Conservation (phyloP, 768 basidiomycete species). For the Russula griseocarnosa region DNA sequence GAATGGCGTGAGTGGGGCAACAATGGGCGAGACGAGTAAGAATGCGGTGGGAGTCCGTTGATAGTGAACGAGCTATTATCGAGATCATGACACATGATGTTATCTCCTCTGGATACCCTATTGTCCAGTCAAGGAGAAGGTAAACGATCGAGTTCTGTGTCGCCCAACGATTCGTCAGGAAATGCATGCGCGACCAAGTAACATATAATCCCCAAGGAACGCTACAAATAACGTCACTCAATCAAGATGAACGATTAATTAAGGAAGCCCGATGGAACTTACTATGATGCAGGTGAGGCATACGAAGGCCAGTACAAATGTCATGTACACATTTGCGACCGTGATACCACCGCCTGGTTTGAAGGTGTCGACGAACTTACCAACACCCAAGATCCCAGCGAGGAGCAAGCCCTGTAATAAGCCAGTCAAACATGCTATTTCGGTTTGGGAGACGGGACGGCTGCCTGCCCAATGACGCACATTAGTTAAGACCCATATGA, state of each 20-base stretch:
- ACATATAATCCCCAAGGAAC: constrained; percentile 55
- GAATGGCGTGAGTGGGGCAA: too few relatives aligned
- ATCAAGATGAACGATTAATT: background rate
- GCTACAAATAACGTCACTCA: constrained; percentile 37
- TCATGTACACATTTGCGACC: constrained; percentile 69
- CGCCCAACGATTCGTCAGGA: background rate
- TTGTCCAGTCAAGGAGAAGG: background rate
- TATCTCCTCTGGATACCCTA: background rate
- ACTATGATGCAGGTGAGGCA: constrained; percentile 69
- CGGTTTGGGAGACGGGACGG: background rate
- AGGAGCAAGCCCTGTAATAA: constrained; percentile 58
- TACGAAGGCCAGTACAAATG: constrained; percentile 77
- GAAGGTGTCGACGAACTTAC: constrained; percentile 59
- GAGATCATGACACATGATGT: background rate
- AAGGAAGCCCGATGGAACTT: constrained; percentile 26
- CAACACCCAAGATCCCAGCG: constrained; percentile 62
- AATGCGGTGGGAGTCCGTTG: too few relatives aligned
- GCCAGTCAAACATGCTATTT: background rate
- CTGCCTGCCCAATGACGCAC: constrained; percentile 39
- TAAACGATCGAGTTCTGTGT: background rate
- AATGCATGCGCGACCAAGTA: constrained; percentile 48
- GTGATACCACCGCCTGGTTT: constrained; percentile 43
- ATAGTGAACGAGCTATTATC: background rate
- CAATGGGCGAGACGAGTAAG: too few relatives aligned
- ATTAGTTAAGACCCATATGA: constrained; percentile 82